Evolutionary conservation across 345 rosid genomes (phyloP).

Genomic region (Lepidium didymum): DNA sequence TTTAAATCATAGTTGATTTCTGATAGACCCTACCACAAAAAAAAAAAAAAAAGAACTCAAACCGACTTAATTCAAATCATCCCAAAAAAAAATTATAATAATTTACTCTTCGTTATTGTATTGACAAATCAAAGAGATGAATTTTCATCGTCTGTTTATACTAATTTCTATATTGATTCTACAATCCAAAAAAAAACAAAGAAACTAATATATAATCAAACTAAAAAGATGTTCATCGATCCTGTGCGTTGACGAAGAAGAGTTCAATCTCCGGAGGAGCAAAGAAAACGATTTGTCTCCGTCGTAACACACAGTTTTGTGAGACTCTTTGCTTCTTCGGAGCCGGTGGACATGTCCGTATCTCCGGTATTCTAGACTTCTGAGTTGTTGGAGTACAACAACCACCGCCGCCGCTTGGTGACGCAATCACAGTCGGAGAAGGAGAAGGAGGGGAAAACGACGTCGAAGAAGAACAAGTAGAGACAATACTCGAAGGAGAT

Average conservation of each 20-base stretch:
- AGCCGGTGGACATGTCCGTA: constrained; percentile 87
- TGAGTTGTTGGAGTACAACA: constrained; percentile 80
- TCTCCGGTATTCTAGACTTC: constrained; percentile 71
- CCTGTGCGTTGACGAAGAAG: constrained; percentile 64
- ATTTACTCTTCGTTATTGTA: constrained; percentile 25
- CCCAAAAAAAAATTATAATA: constrained; percentile 12
- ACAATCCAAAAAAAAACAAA: not conserved
- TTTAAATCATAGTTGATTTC: constrained; percentile 5
- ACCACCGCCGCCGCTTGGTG: constrained; percentile 12
- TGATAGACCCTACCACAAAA: constrained; percentile 27
- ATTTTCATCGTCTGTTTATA: not conserved
- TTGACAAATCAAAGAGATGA: constrained; percentile 21
- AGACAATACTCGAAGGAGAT: constrained; percentile 8
- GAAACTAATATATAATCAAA: not conserved
- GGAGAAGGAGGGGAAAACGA: constrained; percentile 19
- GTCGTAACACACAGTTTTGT: constrained; percentile 37
- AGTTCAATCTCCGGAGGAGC: constrained; percentile 93
- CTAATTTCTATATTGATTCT: constrained; percentile 13
- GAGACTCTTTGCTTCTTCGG: constrained; percentile 72
- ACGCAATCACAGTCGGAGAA: constrained; percentile 2
- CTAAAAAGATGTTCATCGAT: constrained; percentile 3
- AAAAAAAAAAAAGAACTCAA: constrained; percentile 1
- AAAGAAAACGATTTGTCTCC: constrained; percentile 79
- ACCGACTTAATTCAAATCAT: constrained; percentile 27
- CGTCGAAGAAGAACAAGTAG: constrained; percentile 19